These are phyloP conservation scores for Tulasnella sp. DNA, from an alignment of 768 basidiomycete species.

Conservation along the genomic window DNA sequence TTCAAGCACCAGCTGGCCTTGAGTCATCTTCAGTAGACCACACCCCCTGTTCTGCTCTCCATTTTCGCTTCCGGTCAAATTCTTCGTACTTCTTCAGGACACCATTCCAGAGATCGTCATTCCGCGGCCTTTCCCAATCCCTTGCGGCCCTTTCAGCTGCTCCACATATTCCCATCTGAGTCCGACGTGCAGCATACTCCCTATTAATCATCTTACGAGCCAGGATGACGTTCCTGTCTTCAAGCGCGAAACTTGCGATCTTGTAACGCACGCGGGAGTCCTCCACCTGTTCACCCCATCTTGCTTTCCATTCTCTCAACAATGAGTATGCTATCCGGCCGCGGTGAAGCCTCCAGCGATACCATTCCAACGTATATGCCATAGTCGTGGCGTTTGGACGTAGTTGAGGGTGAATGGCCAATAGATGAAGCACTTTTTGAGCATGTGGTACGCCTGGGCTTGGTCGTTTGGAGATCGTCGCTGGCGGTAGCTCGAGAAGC, in stretches of 20 bases:
- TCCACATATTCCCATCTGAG: not conserved
- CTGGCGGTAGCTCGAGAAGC: constrained; percentile 6
- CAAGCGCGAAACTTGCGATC: constrained; percentile 3
- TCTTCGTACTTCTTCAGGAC: not conserved
- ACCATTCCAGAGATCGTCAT: not conserved
- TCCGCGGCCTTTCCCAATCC: not conserved
- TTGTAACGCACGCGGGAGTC: not conserved
- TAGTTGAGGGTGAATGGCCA: constrained; percentile 1
- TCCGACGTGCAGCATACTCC: not conserved
- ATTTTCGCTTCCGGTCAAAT: not conserved
- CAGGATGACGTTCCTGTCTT: not conserved
- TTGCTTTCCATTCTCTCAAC: constrained; percentile 4
- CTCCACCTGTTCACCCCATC: constrained; percentile 11
- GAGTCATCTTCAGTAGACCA: not conserved
- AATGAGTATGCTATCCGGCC: not conserved
- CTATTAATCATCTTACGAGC: constrained; percentile 6
- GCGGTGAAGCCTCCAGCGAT: not conserved
- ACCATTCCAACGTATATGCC: constrained; percentile 4
- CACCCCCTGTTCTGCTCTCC: not conserved
- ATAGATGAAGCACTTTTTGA: not conserved
- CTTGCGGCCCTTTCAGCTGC: not conserved
- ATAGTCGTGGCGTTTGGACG: not conserved
- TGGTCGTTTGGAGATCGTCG: constrained; percentile 4
- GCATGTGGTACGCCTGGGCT: not conserved
- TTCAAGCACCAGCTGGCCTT: too few species aligned